Percentiles rank a stretch among this genome's conserved stretches.
Conservation (phyloP, 192 early-diverging fungal species). For the Entomortierella lignicola region DNA sequence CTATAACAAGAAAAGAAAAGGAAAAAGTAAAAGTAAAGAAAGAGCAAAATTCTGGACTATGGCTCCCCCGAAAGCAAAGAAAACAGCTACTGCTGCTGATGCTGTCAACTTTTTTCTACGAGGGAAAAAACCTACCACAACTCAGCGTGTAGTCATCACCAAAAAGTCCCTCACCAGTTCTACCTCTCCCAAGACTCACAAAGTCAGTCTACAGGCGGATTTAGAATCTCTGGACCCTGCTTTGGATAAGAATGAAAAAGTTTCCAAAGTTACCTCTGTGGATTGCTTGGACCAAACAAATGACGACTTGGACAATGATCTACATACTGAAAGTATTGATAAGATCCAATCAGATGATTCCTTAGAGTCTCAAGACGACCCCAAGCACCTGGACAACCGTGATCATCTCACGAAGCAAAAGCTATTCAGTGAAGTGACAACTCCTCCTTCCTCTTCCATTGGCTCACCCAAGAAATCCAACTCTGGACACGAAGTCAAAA, state of each 20-base stretch:
- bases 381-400: too few relatives aligned
- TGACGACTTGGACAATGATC: not conserved
- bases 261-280: not conserved
- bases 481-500: not conserved
- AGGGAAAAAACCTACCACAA: conserved; percentile 17
- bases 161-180: conserved; percentile 1
- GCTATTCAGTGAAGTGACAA: too few relatives aligned
- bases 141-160: conserved; percentile 7
- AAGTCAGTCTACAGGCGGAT: not conserved
- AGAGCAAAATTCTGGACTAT: not conserved
- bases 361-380: not conserved
- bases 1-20: not conserved
- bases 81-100: not conserved
- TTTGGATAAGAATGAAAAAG: not conserved
- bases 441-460: too few relatives aligned
- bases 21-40: not conserved
- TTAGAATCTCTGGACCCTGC: not conserved
- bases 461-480: not conserved
- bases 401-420: too few relatives aligned
- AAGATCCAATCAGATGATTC: conserved; percentile 21
- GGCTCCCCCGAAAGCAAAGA: conserved; percentile 8
- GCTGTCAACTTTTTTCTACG: conserved; percentile 26
- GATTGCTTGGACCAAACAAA: not conserved
- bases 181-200: not conserved
- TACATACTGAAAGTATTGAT: not conserved